Conservation (phyloP, 176 grass and related monocot species). For the Echinochloa phyllopogon region DNA sequence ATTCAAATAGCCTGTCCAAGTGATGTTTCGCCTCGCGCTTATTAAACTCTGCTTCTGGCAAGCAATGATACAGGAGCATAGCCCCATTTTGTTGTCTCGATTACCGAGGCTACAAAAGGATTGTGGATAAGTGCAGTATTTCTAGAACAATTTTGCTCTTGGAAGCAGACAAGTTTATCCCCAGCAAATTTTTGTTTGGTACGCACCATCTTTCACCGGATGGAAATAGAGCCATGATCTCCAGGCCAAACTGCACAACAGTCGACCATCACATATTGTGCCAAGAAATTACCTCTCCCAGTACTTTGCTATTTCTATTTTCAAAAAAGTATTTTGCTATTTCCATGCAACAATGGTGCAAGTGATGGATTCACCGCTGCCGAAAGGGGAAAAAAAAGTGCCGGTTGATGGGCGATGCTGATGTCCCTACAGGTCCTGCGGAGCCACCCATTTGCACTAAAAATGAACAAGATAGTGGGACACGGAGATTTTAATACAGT, state of each 20-base stretch:
- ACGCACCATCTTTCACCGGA: not conserved
- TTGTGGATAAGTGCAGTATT: not conserved
- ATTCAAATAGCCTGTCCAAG: constrained; percentile 8
- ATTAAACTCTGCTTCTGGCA: constrained; percentile 1
- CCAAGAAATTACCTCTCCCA: not conserved
- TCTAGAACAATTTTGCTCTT: not conserved
- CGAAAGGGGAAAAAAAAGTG: too few species aligned
- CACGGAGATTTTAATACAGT: not conserved
- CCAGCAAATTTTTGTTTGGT: not conserved
- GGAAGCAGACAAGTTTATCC: not conserved
- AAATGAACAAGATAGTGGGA: not conserved
- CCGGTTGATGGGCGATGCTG: not conserved
- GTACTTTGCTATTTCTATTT: not conserved
- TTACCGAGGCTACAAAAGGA: not conserved
- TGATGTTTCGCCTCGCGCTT: not conserved
- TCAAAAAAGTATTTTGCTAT: not conserved
- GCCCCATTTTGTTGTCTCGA: not conserved
- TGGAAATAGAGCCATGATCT: not conserved
- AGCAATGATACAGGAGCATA: not conserved
- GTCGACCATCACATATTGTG: not conserved
- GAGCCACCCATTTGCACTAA: not conserved
- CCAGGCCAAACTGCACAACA: not conserved
- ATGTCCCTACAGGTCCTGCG: not conserved
- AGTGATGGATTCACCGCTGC: not conserved
- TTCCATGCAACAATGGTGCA: not conserved